Base-by-base conservation (phyloP, 176 grass and related monocot species). In the Lolium perenne region DNA sequence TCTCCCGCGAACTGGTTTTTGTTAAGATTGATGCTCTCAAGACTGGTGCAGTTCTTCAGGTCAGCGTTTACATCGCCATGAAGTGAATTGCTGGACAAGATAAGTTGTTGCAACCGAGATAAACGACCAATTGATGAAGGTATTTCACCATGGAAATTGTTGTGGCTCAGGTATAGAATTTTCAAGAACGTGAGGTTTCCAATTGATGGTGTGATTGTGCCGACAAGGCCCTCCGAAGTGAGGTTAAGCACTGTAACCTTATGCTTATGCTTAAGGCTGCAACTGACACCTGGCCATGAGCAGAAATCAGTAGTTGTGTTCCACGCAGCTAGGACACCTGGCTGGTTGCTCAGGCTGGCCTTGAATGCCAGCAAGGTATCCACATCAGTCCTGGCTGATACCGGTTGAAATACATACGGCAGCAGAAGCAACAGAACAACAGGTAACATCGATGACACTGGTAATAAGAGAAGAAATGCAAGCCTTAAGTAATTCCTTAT, bases 161-260 rank as follows among this genome's bases (percentile, higher is more conserved):
- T 87, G 0, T 0, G 8, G 9, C 77, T 81, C 20, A 81, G 85
- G 76, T 87, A 56, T 41, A 41, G 40, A 41, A 41, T 41, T 20
- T 8, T 87, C 41, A 87, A 2, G 47, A 81, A 87, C 32, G 85
- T 73, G 21, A 87, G 47, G 85, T 85, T 85, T 2, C 59, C 73
- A 4, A 85, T 53, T 11, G 60, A 66, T 11, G 73, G 45, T 4
- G 83, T 15, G 61, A 86, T 32, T 46, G 35, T 71, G 26, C 85
- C 85, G 1, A 11, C 25, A 20, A 87, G 85, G 23, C 77, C 77
- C 1, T 21, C 22, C 0, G 45, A 48, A 2, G 85, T 61, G 13
- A 82, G 29, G 12, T 87, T 74, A 10, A 87, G 69, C 8, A 38
- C 64, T 9, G 13, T 49, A 1, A 74, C 65, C 85, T 35, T 87